phyloP scores from a whole-genome alignment of 768 basidiomycete genomes.

The Cyclocybe aegerita region DNA sequence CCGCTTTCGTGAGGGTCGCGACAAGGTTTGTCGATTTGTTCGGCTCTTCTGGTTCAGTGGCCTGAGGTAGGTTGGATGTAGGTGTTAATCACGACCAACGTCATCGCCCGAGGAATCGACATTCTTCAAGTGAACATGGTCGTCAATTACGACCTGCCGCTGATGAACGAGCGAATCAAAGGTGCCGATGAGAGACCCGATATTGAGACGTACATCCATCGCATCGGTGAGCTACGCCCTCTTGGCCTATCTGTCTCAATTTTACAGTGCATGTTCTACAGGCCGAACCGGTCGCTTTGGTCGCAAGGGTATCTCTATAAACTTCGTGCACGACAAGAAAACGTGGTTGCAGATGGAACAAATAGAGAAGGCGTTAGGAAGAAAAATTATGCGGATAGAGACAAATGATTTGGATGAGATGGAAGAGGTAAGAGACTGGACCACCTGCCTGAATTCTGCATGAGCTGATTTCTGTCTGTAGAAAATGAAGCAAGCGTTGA shows the following conservation, averaged over 20 bases:
- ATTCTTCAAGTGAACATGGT: conserved; percentile 99
- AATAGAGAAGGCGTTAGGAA: conserved; percentile 79
- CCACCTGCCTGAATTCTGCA: not conserved
- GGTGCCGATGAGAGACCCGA: conserved; percentile 67
- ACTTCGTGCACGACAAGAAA: conserved; percentile 90
- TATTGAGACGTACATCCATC: conserved; percentile 96
- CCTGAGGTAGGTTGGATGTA: conserved; percentile 13
- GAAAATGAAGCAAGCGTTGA: conserved; percentile 84
- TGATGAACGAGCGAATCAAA: conserved; percentile 71
- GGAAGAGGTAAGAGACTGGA: conserved; percentile 69
- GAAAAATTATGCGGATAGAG: conserved; percentile 81
- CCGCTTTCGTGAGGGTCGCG: conserved; percentile 91
- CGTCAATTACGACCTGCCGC: conserved; percentile 96
- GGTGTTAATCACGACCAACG: conserved; percentile 95
- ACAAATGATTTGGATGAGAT: conserved; percentile 91
- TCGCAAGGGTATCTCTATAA: conserved; percentile 94
- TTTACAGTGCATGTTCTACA: conserved; percentile 26
- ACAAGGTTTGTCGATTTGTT: conserved; percentile 61
- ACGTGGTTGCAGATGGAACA: conserved; percentile 90
- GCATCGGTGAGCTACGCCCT: conserved; percentile 68
- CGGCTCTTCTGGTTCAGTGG: not conserved
- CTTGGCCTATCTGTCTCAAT: not conserved
- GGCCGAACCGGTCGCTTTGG: conserved; percentile 98
- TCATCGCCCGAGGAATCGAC: conserved; percentile 97
- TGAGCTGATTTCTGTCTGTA: conserved; percentile 22